Percentiles rank a stretch among this genome's conserved stretches.
phyloP scores from a whole-genome alignment of 208 protist species.

The Trypanosoma avium region DNA sequence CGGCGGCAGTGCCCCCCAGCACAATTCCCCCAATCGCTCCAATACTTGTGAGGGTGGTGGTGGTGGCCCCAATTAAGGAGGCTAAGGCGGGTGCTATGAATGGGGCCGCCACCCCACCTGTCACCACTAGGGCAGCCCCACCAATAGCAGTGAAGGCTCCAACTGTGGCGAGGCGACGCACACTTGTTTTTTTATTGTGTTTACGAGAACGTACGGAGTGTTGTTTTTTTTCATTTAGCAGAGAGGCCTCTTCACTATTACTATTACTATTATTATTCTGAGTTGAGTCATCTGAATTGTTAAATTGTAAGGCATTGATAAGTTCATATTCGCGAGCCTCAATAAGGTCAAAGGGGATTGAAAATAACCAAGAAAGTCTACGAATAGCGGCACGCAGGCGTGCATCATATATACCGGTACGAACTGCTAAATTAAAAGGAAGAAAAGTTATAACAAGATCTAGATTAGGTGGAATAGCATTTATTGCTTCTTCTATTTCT shows the following conservation, averaged over 20 bases:
- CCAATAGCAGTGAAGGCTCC: conserved; percentile 73
- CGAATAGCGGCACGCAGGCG: conserved; percentile 59
- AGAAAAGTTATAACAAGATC: conserved; percentile 57
- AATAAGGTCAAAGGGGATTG: conserved; percentile 57
- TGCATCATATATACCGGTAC: conserved; percentile 64
- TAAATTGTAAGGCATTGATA: conserved; percentile 10
- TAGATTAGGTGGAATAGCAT: conserved; percentile 38
- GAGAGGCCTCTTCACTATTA: neutral
- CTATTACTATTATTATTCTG: neutral
- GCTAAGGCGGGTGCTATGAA: conserved; percentile 62
- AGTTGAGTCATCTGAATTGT: neutral
- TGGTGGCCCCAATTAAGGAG: conserved; percentile 44
- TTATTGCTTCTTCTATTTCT: conserved; percentile 44
- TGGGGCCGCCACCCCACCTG: conserved; percentile 72
- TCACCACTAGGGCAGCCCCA: conserved; percentile 59
- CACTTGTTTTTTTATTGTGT: conserved; percentile 37
- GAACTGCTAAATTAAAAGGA: conserved; percentile 66
- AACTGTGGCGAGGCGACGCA: conserved; percentile 55
- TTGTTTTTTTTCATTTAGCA: conserved; percentile 11
- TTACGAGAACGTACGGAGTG: conserved; percentile 34
- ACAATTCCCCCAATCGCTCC: conserved; percentile 52
- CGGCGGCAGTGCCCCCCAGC: conserved; percentile 41
- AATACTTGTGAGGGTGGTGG: conserved; percentile 51
- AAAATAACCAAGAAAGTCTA: conserved; percentile 69
- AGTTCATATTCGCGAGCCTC: conserved; percentile 51